Evolutionary conservation across 1,284 basidiomycete genomes (phyloP).

Genomic region (Porodaedalea pini): DNA sequence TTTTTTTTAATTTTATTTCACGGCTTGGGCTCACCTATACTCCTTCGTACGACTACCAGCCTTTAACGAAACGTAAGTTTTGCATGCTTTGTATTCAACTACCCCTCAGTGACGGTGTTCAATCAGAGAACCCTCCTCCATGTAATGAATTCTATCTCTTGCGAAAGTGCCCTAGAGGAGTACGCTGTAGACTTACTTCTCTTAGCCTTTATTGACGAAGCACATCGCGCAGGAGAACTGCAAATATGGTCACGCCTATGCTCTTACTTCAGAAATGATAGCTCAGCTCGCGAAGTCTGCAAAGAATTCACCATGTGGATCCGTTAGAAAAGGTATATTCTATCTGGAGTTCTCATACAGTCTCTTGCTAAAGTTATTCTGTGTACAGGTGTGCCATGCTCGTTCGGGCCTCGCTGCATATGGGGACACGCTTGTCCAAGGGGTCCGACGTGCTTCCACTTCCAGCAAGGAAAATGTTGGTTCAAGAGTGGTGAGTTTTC

Average conservation of each 20-base stretch:
- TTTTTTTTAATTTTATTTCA: background rate
- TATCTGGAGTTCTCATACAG: background rate
- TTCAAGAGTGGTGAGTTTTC: slow-evolving; percentile 67
- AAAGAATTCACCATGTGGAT: slow-evolving; percentile 78
- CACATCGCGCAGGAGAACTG: slow-evolving; percentile 49
- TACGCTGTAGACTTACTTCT: slow-evolving; percentile 32
- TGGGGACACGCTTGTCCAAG: slow-evolving; percentile 81
- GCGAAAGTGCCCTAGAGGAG: slow-evolving; percentile 75
- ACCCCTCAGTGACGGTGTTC: slow-evolving; percentile 35
- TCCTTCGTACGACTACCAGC: slow-evolving; percentile 25
- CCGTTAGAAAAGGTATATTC: slow-evolving; percentile 63
- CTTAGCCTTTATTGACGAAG: slow-evolving; percentile 14
- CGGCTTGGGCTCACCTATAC: background rate
- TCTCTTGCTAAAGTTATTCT: background rate
- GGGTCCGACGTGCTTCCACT: slow-evolving; percentile 51
- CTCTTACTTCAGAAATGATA: slow-evolving; percentile 63
- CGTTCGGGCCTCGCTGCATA: slow-evolving; percentile 67
- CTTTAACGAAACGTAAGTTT: slow-evolving; percentile 36
- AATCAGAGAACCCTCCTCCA: slow-evolving; percentile 64
- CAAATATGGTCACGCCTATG: slow-evolving; percentile 78
- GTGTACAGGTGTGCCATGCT: slow-evolving; percentile 57
- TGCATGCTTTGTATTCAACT: slow-evolving; percentile 18
- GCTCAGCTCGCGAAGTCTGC: slow-evolving; percentile 62
- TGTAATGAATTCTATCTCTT: slow-evolving; percentile 74
- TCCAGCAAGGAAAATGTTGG: slow-evolving; percentile 67